Conservation (phyloP, 139 green algal genomes). For the Coelastrella sp. region DNA sequence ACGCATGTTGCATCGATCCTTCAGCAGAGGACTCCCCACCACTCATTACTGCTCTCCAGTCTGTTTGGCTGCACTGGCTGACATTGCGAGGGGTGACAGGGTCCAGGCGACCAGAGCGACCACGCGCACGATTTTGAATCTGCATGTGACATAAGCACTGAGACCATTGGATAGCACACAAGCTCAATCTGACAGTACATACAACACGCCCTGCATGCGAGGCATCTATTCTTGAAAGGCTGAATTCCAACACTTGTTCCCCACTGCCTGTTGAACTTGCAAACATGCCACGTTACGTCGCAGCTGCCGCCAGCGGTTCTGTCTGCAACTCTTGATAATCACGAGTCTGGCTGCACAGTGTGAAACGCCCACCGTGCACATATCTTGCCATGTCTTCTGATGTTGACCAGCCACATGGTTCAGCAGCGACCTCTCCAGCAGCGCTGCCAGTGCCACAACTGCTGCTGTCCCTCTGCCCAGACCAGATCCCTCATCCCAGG, state of each 20-base stretch:
- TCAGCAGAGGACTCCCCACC: background rate
- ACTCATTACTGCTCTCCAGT: too few relatives aligned
- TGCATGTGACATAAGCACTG: too few relatives aligned
- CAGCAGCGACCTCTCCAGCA: slow-evolving; percentile 32
- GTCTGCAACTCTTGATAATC: too few relatives aligned
- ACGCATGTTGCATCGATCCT: background rate
- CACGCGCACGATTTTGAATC: background rate
- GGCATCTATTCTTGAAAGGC: too few relatives aligned
- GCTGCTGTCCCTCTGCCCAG: background rate
- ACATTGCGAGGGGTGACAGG: background rate
- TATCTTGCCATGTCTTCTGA: background rate
- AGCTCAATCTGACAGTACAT: too few relatives aligned
- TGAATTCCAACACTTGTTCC: too few relatives aligned
- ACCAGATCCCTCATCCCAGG: background rate
- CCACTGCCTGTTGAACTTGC: too few relatives aligned
- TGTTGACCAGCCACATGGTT: slow-evolving; percentile 5
- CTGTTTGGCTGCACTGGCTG: background rate
- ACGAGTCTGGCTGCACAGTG: too few relatives aligned
- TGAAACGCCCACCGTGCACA: background rate
- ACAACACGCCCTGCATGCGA: too few relatives aligned
- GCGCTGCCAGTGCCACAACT: background rate
- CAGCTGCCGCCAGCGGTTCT: too few relatives aligned
- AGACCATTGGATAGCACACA: too few relatives aligned
- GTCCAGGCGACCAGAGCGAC: background rate
- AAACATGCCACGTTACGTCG: too few relatives aligned